Evolutionary conservation across 1,284 basidiomycete species (phyloP).

Genomic region (Polyporus tsugae): DNA sequence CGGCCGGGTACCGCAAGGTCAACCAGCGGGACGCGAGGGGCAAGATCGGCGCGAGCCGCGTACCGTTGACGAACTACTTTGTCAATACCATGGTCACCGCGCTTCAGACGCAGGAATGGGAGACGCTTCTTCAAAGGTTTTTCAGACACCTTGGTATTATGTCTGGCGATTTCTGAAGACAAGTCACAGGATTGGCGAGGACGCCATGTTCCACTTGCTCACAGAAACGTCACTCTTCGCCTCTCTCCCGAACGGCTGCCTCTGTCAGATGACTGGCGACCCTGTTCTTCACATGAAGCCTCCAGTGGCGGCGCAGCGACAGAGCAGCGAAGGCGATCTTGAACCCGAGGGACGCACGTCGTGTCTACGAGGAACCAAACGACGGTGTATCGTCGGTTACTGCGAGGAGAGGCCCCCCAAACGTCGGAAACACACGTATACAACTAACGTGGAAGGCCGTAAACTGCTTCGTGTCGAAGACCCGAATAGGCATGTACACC

Average conservation of each 20-base stretch:
- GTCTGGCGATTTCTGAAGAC: conserved; percentile 10
- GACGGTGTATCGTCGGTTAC: conserved; percentile 22
- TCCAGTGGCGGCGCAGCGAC: conserved; percentile 23
- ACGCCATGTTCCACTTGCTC: conserved; percentile 78
- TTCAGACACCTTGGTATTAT: neutral
- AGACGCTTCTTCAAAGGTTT: conserved; percentile 66
- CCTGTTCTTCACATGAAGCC: conserved; percentile 61
- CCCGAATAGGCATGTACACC: neutral
- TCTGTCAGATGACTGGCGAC: conserved; percentile 81
- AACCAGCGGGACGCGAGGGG: conserved; percentile 38
- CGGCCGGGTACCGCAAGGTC: conserved; percentile 70
- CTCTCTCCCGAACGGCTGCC: conserved; percentile 79
- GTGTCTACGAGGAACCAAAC: conserved; percentile 20
- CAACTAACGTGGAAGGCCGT: neutral
- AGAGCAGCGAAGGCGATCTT: neutral
- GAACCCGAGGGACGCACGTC: neutral
- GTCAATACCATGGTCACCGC: conserved; percentile 80
- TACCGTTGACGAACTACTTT: conserved; percentile 64
- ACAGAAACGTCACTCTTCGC: conserved; percentile 77
- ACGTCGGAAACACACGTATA: conserved; percentile 14
- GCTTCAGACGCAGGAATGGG: conserved; percentile 74
- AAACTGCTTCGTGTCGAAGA: neutral
- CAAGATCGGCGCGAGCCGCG: conserved; percentile 39
- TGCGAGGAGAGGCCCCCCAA: conserved; percentile 30
- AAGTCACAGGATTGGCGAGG: conserved; percentile 67